Base-by-base conservation (phyloP, 2,329 filamentous ascomycete genomes). In the Scleromitrula shiraiana region DNA sequence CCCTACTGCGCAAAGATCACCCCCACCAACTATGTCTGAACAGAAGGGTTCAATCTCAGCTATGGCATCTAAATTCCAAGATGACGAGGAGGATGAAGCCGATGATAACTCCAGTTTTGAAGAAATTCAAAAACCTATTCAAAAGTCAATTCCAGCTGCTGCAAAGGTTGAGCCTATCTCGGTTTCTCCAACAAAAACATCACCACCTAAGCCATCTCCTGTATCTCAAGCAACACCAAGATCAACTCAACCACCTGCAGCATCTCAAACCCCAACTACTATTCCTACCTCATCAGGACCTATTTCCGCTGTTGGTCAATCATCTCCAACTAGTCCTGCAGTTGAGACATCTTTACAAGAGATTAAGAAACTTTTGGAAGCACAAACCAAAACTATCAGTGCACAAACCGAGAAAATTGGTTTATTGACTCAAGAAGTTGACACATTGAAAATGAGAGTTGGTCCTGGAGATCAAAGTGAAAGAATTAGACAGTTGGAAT, bases 31-130 rank as follows among this genome's bases (percentile, higher is more conserved):
- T 1, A 78, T 94, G 69, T 84, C 82, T 54, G 87, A 94, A 54
- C 91, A 95, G 70, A 89, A 93, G 65, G 78, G 78, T 23, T 94
- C 88, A 10, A 93, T 96, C 68, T 80, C 88, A 17, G 81, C 81
- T 47, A 83, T 93, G 74, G 90, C 89, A 8, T 82, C 78, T 65
- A 95, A 87, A 67, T 96, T 87, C 68, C 84, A 88, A 58, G 89
- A 95, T 64, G 73, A 84, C 41, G 74, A 77, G 22, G 76, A 80
- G 9, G 77, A 77, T n/a, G 76, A 79, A 1, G 56, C 72, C 8
- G 61, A 68, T 19, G 74, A 76, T 2, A 73, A 78, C 23, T 91
- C 87, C 1, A 88, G 83, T 68, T 96, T 96, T 57, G 90, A 96
- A 63, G 88, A 95, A 63, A 76, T 93, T 26, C 67, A 83, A 26